Conservation (phyloP, 371 early-diverging fungal species). For the Mucor saturninus region DNA sequence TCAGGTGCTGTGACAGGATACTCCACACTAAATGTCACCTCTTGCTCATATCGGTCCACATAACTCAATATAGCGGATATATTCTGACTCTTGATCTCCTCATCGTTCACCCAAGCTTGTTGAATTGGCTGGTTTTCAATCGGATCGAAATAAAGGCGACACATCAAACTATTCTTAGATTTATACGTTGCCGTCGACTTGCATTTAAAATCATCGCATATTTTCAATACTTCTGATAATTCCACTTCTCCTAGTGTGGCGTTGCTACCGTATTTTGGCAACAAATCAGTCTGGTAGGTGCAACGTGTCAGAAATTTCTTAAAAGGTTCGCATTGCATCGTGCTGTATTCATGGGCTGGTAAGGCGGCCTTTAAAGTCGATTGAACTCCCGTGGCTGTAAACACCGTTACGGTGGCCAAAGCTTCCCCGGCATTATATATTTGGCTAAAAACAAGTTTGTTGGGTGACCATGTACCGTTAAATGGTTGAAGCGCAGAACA, state of each 20-base stretch:
- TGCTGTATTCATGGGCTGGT: constrained; percentile 28
- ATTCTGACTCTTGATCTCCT: constrained; percentile 9
- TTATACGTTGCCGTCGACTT: constrained; percentile 23
- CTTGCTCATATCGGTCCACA: constrained; percentile 39
- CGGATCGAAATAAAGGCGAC: constrained; percentile 36
- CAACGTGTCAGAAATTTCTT: constrained; percentile 33
- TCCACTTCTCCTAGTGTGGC: constrained; percentile 28
- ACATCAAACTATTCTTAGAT: constrained; percentile 47
- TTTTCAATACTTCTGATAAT: constrained; percentile 14
- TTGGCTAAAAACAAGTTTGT: constrained; percentile 45
- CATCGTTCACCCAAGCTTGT: constrained; percentile 30
- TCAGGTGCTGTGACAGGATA: constrained; percentile 21
- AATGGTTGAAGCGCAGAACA: constrained; percentile 43
- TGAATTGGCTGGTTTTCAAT: constrained; percentile 13
- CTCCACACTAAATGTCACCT: constrained; percentile 40
- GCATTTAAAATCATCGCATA: constrained; percentile 26
- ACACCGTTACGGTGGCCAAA: constrained; percentile 33
- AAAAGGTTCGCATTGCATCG: constrained; percentile 23
- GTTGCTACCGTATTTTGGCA: constrained; percentile 37
- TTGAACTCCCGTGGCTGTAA: constrained; percentile 30
- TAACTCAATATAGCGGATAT: constrained; percentile 38
- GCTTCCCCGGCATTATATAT: constrained; percentile 35
- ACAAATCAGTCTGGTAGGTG: constrained; percentile 32
- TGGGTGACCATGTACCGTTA: constrained; percentile 45
- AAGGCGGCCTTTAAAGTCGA: constrained; percentile 28